Evolutionary conservation across 768 basidiomycete genomes (phyloP), one percentile per base, ranked within the genome.

Genomic region (Crucibulum laeve): DNA sequence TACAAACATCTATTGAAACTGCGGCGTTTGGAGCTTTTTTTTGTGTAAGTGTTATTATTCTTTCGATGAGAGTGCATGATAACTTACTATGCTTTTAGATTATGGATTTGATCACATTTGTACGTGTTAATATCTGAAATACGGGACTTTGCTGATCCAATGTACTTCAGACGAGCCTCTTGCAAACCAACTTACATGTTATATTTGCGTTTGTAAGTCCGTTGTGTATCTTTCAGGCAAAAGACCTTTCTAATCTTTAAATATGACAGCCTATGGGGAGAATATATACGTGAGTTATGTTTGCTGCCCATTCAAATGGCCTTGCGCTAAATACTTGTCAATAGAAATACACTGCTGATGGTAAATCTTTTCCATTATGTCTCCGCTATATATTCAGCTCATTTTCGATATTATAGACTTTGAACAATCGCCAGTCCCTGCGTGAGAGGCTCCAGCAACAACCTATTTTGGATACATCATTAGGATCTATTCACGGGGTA

Each of bases 131-230:
- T 2, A 19, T 34, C 2, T 32, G 17, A 13, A 8, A 21, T 13
- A 37, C n/a, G 30, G 36, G 21, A 19, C 10, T 4, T n/a, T 40
- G 6, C n/a, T 21, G 23, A 13, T 19, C 28, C 24, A 6, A 38
- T 19, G 18, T 15, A 14, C 5, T 11, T 32, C 11, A 62, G 61
- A 58, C 57, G 1, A 46, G 48, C 10, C 40, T 57, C 14, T 51
- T 45, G 25, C 38, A 48, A 5, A 58, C 56, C 2, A 62, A 62
- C 40, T 58, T 62, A 25, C 62, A 63, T 48, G 56, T 59, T 14
- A 55, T 63, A 8, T 63, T 63, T 40, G 60, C 62, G 25, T 59
- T 63, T 30, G 62, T 63, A 25, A 28, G 61, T 53, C 17, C 3
- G 18, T 4, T 39, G 11, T 18, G 17, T 32, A 7, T 28, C 37